Evolutionary conservation across 495 filamentous ascomycete species (phyloP), one percentile per base, ranked within the genome.

Genomic region (Amniculicola lignicola): DNA sequence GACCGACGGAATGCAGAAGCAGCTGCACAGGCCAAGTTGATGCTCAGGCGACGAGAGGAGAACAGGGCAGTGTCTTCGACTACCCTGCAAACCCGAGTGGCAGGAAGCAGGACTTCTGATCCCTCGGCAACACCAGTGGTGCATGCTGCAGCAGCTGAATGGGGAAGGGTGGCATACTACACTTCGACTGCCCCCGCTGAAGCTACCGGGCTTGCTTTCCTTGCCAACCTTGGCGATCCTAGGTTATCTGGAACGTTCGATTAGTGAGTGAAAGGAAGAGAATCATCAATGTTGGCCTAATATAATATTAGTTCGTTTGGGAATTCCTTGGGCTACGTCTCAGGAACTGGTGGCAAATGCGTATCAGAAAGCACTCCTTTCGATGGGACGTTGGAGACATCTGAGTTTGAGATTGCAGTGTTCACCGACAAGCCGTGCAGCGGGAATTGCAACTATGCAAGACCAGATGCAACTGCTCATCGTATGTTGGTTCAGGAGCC

Each of bases 191-290:
- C 66, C 2, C 54, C 53, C 9, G 74, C 75, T 23, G 68, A 62
- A 21, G 67, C 75, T 1, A 68, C 82, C 1, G 84, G 83, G 4
- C 59, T 90, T 2, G 76, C 75, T 19, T 89, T 89, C 71, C 70
- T 89, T 19, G 84, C 80, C 52, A 82, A 86, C 67, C 67, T 73
- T 36, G 85, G 84, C 55, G 79, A 79, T 38, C 64, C 73, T 3
- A 70, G 77, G 1, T 35, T 42, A 12, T 87, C 84, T 22, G 82
- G 84, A 15, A 72, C 71, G 27, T 86, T 73, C 46, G 78, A 82
- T 42, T 67, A 70, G 79, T 82, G 67, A 71, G 76, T 72, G 11
- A 28, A 24, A 11, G 5, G 42, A 46, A 66, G 35, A 62, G 22
- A 18, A n/a, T 1, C 2, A 23, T 21, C 45, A 14, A 36, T 53